phyloP scores from a whole-genome alignment of 192 early-diverging fungal species.

The Endogone sp. region DNA sequence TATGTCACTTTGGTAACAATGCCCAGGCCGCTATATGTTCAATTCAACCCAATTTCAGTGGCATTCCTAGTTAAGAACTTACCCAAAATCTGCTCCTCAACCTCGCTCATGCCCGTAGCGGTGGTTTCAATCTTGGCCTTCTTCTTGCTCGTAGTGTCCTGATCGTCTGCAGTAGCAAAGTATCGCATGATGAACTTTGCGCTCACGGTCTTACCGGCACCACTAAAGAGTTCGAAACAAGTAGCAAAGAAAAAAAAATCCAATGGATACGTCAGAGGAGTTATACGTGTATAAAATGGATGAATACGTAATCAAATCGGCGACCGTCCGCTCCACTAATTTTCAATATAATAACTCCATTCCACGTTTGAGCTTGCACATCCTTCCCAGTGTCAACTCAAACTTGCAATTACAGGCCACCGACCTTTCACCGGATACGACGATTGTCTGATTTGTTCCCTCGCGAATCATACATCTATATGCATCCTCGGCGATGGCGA shows the following conservation, averaged over 20 bases:
- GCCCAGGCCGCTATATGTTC: too few species aligned
- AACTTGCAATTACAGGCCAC: constrained; percentile 21
- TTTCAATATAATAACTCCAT: too few species aligned
- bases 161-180: constrained; percentile 80
- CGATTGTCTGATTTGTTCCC: constrained; percentile 94
- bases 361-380: too few species aligned
- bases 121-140: constrained; percentile 36
- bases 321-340: too few species aligned
- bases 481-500: constrained; percentile 97
- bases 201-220: constrained; percentile 96
- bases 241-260: neutral
- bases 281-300: too few species aligned
- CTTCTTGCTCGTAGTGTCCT: constrained; percentile 40
- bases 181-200: constrained; percentile 99
- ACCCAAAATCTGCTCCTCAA: constrained; percentile 79
- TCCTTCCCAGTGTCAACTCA: too few species aligned
- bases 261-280: neutral
- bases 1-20: too few species aligned
- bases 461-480: constrained; percentile 95
- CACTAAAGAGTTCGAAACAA: constrained; percentile 33
- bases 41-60: too few species aligned
- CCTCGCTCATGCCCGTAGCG: constrained; percentile 57
- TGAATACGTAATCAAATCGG: too few species aligned
- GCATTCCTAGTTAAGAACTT: too few species aligned
- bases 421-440: constrained; percentile 91